phyloP scores from a whole-genome alignment of 306 rosid species.

The Rosa lucieae region DNA sequence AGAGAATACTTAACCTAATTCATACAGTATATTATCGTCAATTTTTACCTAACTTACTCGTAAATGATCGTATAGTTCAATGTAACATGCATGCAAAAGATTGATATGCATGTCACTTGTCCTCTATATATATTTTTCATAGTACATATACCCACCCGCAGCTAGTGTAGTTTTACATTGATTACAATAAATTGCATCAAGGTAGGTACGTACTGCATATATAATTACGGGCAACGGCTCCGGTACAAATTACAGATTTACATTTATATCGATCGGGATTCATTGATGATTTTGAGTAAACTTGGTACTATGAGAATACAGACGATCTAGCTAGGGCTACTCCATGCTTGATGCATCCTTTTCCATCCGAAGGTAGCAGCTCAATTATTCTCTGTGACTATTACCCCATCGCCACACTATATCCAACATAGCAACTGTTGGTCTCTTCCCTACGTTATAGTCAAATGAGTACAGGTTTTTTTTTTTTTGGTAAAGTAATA shows the following conservation, averaged over 20 bases:
- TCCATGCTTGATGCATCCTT: conserved; percentile 21
- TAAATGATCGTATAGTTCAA: too few species aligned
- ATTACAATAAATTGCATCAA: not conserved
- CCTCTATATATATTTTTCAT: too few species aligned
- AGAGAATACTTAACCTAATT: too few species aligned
- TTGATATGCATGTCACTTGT: too few species aligned
- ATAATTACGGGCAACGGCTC: not conserved
- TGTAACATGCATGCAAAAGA: too few species aligned
- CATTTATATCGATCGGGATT: not conserved
- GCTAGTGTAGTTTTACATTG: not conserved
- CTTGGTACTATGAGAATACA: not conserved
- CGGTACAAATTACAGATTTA: too few species aligned
- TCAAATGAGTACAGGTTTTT: not conserved
- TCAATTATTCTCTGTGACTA: not conserved
- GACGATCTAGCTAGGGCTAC: not conserved
- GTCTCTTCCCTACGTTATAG: not conserved
- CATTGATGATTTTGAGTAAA: not conserved
- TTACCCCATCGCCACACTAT: not conserved
- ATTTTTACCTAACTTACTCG: too few species aligned
- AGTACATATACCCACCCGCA: too few species aligned
- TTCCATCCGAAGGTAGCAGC: not conserved
- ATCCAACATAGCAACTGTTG: not conserved
- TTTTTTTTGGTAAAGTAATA: too few species aligned
- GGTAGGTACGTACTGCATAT: not conserved
- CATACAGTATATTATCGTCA: too few species aligned